These are phyloP conservation scores for Trichoderma atroviride DNA, from an alignment of 2,329 filamentous ascomycete species.

Conservation along the genomic window DNA sequence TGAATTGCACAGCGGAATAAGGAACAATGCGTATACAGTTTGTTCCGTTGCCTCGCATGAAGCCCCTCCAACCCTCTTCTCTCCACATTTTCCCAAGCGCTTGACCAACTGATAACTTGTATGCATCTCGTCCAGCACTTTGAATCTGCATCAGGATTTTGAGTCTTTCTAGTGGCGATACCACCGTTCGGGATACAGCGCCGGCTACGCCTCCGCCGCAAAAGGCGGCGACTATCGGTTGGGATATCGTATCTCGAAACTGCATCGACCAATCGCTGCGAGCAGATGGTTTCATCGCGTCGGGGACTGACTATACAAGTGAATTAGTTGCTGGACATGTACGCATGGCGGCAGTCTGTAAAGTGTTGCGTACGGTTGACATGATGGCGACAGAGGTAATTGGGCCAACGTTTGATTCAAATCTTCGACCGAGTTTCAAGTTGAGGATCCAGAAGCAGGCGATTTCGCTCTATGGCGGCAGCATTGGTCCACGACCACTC, in stretches of 20 bases:
- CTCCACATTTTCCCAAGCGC: conserved; percentile 93
- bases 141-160: conserved; percentile 99
- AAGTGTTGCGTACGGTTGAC: conserved; percentile 37
- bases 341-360: background rate
- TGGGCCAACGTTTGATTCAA: conserved; percentile 29
- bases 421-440: conserved; percentile 26
- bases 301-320: conserved; percentile 35
- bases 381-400: conserved; percentile 31
- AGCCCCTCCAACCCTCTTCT: conserved; percentile 95
- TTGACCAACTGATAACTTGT: conserved; percentile 88
- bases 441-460: conserved; percentile 30
- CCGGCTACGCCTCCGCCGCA: conserved; percentile 92
- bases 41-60: conserved; percentile 97
- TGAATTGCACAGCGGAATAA: conserved; percentile 97
- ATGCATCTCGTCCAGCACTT: conserved; percentile 85
- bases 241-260: conserved; percentile 62
- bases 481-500: conserved; percentile 29
- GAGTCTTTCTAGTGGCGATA: conserved; percentile 90
- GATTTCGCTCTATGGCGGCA: conserved; percentile 12
- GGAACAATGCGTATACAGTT: conserved; percentile 98
- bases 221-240: conserved; percentile 88
- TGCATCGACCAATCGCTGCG: conserved; percentile 37
- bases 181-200: conserved; percentile 95
- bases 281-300: conserved; percentile 34
- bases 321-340: background rate